Conservation (phyloP, 208 protist genomes). For the Tritrichomonas musculus region DNA sequence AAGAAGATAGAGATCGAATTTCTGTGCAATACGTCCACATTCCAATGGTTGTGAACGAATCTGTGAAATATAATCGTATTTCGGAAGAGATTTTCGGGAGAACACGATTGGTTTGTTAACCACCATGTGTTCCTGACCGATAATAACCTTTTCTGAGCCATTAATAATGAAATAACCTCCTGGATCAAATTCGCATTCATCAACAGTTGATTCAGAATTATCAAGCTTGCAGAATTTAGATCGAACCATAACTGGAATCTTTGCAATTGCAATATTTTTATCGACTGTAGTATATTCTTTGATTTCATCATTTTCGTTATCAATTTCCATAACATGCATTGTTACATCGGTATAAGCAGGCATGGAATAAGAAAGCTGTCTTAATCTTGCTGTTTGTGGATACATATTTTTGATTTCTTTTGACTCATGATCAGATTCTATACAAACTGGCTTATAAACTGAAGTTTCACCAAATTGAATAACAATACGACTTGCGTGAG, state of each 20-base stretch:
- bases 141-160: slow-evolving; percentile 86
- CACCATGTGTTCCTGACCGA: slow-evolving; percentile 76
- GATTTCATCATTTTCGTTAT: slow-evolving; percentile 37
- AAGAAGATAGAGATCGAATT: slow-evolving; percentile 14
- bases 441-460: slow-evolving; percentile 56
- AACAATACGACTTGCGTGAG: background rate
- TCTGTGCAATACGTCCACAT: background rate
- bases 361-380: slow-evolving; percentile 74
- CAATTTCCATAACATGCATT: slow-evolving; percentile 26
- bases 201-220: slow-evolving; percentile 49
- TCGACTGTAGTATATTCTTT: background rate
- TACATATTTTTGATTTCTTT: slow-evolving; percentile 49
- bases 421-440: slow-evolving; percentile 50
- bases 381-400: slow-evolving; percentile 84
- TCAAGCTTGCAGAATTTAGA: slow-evolving; percentile 72
- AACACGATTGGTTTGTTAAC: slow-evolving; percentile 80
- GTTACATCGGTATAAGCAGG: slow-evolving; percentile 56
- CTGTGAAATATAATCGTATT: slow-evolving; percentile 78
- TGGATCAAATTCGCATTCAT: slow-evolving; percentile 66
- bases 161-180: slow-evolving; percentile 96
- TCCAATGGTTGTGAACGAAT: slow-evolving; percentile 67
- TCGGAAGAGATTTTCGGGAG: slow-evolving; percentile 70
- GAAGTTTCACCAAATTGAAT: slow-evolving; percentile 50
- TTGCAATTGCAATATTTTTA: slow-evolving; percentile 36
- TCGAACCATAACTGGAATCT: slow-evolving; percentile 85